A percentile compares a stretch with the other conserved stretches of the same genome.
Evolutionary conservation across 306 rosid species (phyloP).

Genomic region (Oemleria cerasiformis): DNA sequence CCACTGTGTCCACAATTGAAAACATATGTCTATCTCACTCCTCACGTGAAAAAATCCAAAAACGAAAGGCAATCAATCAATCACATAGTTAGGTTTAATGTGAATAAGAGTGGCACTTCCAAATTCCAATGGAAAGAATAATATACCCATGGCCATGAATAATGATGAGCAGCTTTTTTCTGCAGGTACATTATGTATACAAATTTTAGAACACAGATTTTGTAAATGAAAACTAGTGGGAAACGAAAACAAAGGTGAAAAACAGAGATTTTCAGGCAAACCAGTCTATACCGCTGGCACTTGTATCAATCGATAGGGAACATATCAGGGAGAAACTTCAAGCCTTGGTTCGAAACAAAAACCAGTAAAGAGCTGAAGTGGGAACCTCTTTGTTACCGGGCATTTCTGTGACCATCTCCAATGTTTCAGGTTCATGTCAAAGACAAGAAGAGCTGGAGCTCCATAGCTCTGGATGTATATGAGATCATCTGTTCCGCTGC

Average conservation of each 20-base stretch:
- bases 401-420: conserved; percentile 98
- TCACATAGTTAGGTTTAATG: not conserved
- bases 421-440: conserved; percentile 57
- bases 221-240: conserved; percentile 26
- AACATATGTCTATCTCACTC: not conserved
- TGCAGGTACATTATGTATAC: conserved; percentile 56
- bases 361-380: conserved; percentile 90
- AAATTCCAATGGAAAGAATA: conserved; percentile 47
- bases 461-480: conserved; percentile 93
- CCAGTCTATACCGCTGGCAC: conserved; percentile 24
- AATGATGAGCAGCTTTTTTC: conserved; percentile 40
- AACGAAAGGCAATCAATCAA: too few relatives aligned
- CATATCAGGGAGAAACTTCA: conserved; percentile 64
- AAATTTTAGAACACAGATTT: conserved; percentile 32
- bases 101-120: not conserved
- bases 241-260: conserved; percentile 23
- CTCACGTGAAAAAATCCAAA: too few relatives aligned
- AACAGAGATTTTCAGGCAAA: conserved; percentile 19
- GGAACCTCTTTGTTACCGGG: conserved; percentile 82
- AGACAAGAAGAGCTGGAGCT: conserved; percentile 78
- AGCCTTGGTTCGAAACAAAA: conserved; percentile 97
- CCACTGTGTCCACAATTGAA: too few relatives aligned
- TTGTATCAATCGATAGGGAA: conserved; percentile 19
- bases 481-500: conserved; percentile 79
- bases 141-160: conserved; percentile 54